A percentile compares a stretch with the other conserved stretches of the same genome.
phyloP scores from a whole-genome alignment of 139 green algal species.

The Picochlorum costavermella region DNA sequence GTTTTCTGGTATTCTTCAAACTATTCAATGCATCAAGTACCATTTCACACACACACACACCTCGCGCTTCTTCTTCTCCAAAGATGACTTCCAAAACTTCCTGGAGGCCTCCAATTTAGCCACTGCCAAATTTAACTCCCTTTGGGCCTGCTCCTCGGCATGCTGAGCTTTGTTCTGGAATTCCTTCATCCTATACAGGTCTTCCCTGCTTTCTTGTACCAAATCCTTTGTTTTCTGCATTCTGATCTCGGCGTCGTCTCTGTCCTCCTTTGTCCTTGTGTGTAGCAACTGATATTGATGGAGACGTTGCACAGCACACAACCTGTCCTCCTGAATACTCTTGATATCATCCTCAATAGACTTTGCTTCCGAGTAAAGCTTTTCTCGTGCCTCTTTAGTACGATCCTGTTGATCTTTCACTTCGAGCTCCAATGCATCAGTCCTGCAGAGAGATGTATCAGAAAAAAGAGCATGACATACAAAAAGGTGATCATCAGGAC shows the following conservation, averaged over 20 bases:
- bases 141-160: slow-evolving; percentile 62
- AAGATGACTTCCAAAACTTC: too few relatives aligned
- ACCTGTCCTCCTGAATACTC: neutral
- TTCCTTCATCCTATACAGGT: slow-evolving; percentile 52
- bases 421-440: neutral
- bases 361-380: slow-evolving; percentile 52
- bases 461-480: neutral
- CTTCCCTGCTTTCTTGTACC: slow-evolving; percentile 53
- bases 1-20: too few relatives aligned
- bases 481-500: too few relatives aligned
- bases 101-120: slow-evolving; percentile 9
- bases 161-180: slow-evolving; percentile 60
- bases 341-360: slow-evolving; percentile 51
- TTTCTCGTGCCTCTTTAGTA: neutral
- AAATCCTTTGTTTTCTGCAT: slow-evolving; percentile 50
- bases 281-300: slow-evolving; percentile 73
- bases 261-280: slow-evolving; percentile 48
- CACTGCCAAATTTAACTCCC: slow-evolving; percentile 47
- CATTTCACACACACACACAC: too few relatives aligned
- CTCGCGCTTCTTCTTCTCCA: too few relatives aligned
- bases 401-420: neutral
- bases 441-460: neutral
- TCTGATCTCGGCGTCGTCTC: slow-evolving; percentile 57
- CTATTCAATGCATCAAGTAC: too few relatives aligned
- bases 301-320: slow-evolving; percentile 37